phyloP scores from a whole-genome alignment of 75 land plant species.

The Picea sitchensis region DNA sequence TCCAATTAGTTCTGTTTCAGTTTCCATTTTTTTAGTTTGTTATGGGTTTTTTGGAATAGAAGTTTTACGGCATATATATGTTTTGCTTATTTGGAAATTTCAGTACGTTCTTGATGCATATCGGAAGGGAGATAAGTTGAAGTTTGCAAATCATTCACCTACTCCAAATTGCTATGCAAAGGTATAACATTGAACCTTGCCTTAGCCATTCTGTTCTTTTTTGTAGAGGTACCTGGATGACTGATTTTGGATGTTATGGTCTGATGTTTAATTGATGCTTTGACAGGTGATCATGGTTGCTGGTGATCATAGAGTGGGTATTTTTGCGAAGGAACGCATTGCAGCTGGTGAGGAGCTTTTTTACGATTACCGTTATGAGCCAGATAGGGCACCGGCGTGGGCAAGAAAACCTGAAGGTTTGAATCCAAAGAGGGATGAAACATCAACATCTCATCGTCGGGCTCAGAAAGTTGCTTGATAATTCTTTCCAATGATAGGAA shows the following conservation, averaged over 20 bases:
- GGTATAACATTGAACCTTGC: conserved; percentile 30
- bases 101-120: conserved; percentile 99
- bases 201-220: background rate
- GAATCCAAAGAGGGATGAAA: conserved; percentile 65
- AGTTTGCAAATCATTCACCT: conserved; percentile 99
- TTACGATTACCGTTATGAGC: conserved; percentile 95
- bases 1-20: background rate
- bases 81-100: background rate
- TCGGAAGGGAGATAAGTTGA: conserved; percentile 94
- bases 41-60: background rate
- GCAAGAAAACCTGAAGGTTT: conserved; percentile 86
- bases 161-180: conserved; percentile 99
- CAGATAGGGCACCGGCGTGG: conserved; percentile 92
- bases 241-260: background rate
- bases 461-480: conserved; percentile 83
- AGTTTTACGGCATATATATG: background rate
- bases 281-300: conserved; percentile 93
- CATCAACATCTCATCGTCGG: conserved; percentile 58
- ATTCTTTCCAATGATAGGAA: background rate
- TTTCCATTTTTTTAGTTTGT: background rate
- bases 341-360: conserved; percentile 92
- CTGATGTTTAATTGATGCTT: background rate
- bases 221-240: background rate
- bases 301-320: conserved; percentile 98
- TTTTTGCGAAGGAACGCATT: conserved; percentile 96